phyloP scores from a whole-genome alignment of 140 eudicot genomes.

The Senecio squalidus region DNA sequence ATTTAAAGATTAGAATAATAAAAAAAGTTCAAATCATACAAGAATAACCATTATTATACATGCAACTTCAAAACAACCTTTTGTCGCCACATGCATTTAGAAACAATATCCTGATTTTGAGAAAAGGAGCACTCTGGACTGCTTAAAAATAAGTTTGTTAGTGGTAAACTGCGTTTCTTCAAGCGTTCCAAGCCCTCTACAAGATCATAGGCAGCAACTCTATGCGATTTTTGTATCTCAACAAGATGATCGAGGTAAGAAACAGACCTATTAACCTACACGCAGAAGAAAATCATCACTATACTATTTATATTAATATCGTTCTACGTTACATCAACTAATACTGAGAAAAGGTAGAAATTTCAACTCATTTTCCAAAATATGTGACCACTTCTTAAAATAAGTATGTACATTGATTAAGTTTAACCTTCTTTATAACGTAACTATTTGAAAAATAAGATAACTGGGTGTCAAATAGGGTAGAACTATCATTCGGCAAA shows the following conservation, averaged over 20 bases:
- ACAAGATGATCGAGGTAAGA: slow-evolving; percentile 78
- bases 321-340: too few relatives aligned
- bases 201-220: slow-evolving; percentile 60
- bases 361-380: background rate
- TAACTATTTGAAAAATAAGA: too few relatives aligned
- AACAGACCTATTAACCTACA: slow-evolving; percentile 61
- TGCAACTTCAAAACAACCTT: slow-evolving; percentile 45
- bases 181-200: slow-evolving; percentile 41
- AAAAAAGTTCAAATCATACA: background rate
- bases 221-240: slow-evolving; percentile 70
- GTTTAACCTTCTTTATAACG: too few relatives aligned
- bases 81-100: slow-evolving; percentile 76
- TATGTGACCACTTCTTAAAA: background rate
- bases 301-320: too few relatives aligned
- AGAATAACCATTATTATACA: background rate
- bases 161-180: slow-evolving; percentile 36
- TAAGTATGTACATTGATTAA: too few relatives aligned
- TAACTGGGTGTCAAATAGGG: too few relatives aligned
- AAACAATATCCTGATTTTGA: slow-evolving; percentile 44
- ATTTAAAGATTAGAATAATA: slow-evolving; percentile 8
- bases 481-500: background rate
- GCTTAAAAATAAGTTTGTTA: slow-evolving; percentile 40
- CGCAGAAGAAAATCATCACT: background rate
- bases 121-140: slow-evolving; percentile 25
- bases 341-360: background rate